Base-by-base conservation (phyloP, 179 eudicot species). In the Actinidia chinensis region DNA sequence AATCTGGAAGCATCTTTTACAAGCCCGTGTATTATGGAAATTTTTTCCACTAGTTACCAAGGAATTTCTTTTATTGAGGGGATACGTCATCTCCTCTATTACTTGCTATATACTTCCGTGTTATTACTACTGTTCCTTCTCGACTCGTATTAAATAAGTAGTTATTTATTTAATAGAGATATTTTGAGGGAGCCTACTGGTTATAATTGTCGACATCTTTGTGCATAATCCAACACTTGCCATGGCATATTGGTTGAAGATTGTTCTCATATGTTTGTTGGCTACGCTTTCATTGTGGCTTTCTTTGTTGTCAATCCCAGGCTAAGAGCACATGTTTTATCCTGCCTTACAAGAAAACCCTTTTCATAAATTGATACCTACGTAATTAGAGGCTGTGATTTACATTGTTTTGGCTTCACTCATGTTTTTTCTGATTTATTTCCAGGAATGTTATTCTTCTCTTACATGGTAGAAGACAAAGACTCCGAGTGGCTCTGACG, bases 391-490 rank as follows among this genome's bases (percentile, higher is more conserved):
- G 33, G 33, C 25, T 75, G 8, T 17, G 13, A 5, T 74, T 52
- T 44, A 18, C 76, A 44, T 69, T 42, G 2, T 72, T 75, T 56
- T 48, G 43, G 22, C 50, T 52, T 43, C 20, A 22, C 59, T 36
- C 33, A 14, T 59, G 4, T 28, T 22, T 46, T 69, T 48, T 58
- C 54, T 2, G 4, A 23, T 40, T 68, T 15, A 52, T 55, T 80
- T 80, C 22, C 95, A 95, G 98, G 98, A 72, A 87, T 86, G 89
- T 22, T 78, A 71, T 95, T 95, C 84, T 84, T 85, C 81, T 89
- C 98, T 8, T 88, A 91, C 73, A 85, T 95, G 98, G 88, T 95
- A 52, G 98, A 95, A 87, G 98, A 95, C 87, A n/a, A 91, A 93
- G 87, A 79, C 83, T n/a, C 88, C 78, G 43, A 72, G 79, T 68